phyloP scores from a whole-genome alignment of 352 stramenopile species.

The Phytophthora macrochlamydospora region DNA sequence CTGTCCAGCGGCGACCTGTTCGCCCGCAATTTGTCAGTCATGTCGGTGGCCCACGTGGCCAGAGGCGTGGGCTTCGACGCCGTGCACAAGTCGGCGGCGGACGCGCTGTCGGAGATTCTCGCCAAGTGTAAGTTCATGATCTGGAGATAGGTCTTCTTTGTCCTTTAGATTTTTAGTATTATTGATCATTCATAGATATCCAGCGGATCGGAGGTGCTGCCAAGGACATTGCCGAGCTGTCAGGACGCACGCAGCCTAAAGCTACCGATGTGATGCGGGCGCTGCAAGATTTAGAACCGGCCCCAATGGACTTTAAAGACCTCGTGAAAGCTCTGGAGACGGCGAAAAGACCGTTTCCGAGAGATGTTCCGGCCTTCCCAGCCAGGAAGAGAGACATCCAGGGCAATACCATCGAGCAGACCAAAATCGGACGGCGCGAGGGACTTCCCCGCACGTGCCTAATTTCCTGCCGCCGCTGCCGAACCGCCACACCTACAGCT shows the following conservation, averaged over 20 bases:
- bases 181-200: slow-evolving; percentile 36
- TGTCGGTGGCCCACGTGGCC: slow-evolving; percentile 57
- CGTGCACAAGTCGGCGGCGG: slow-evolving; percentile 54
- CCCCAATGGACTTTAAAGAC: slow-evolving; percentile 49
- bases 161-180: no score
- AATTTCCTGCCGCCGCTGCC: slow-evolving; percentile 58
- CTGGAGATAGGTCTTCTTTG: background rate
- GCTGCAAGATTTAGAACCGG: slow-evolving; percentile 50
- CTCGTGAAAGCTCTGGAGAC: slow-evolving; percentile 60
- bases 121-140: slow-evolving; percentile 43
- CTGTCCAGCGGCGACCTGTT: slow-evolving; percentile 50
- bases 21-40: slow-evolving; percentile 51
- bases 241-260: slow-evolving; percentile 55
- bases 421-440: slow-evolving; percentile 61
- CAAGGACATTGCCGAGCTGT: slow-evolving; percentile 62
- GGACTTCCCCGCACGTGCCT: slow-evolving; percentile 52
- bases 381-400: slow-evolving; percentile 53
- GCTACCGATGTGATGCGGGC: slow-evolving; percentile 54
- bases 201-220: slow-evolving; percentile 49
- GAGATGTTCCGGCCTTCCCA: slow-evolving; percentile 59
- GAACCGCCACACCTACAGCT: slow-evolving; percentile 66
- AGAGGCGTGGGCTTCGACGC: slow-evolving; percentile 58
- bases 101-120: slow-evolving; percentile 58
- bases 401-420: slow-evolving; percentile 56
- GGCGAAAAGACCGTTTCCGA: slow-evolving; percentile 55